A percentile compares a stretch with the other conserved stretches of the same genome.
Conservation (phyloP, 225 moss, liverwort and hornwort species). For the Lunularia cruciata region DNA sequence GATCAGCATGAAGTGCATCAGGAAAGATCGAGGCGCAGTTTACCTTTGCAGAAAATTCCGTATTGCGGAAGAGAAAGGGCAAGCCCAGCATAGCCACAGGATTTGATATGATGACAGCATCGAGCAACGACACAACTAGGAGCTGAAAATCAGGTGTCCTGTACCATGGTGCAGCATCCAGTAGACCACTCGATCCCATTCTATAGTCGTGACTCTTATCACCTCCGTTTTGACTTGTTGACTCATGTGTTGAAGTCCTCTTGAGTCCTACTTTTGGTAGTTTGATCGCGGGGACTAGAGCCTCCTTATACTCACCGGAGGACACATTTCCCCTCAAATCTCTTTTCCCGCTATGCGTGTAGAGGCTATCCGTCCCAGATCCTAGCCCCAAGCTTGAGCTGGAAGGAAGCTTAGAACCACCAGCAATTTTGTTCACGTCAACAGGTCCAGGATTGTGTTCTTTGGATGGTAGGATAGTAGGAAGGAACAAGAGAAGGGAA, state of each 20-base stretch:
- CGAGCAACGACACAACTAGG: slow-evolving; percentile 66
- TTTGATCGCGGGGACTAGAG: slow-evolving; percentile 10
- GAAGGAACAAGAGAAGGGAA: slow-evolving; percentile 59
- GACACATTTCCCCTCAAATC: neutral
- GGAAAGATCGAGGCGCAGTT: too few relatives aligned
- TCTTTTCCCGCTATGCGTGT: neutral
- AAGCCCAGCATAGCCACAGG: slow-evolving; percentile 90
- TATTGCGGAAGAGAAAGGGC: slow-evolving; percentile 73
- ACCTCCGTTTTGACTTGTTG: slow-evolving; percentile 3
- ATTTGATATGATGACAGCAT: slow-evolving; percentile 82
- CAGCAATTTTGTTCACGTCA: neutral
- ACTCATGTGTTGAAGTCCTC: slow-evolving; percentile 28
- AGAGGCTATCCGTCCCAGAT: slow-evolving; percentile 1
- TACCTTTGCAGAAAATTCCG: slow-evolving; percentile 80
- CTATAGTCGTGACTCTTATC: slow-evolving; percentile 23
- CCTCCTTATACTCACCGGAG: slow-evolving; percentile 2
- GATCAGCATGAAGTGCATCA: too few relatives aligned
- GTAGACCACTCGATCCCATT: slow-evolving; percentile 45
- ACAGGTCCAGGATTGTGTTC: neutral
- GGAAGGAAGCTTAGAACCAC: slow-evolving; percentile 1
- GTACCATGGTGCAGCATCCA: slow-evolving; percentile 79
- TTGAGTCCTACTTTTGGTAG: slow-evolving; percentile 27
- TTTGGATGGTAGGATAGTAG: slow-evolving; percentile 37
- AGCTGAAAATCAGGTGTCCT: slow-evolving; percentile 65
- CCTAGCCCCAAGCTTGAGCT: slow-evolving; percentile 18